phyloP scores from a whole-genome alignment of 345 rosid genomes.

The Excoecaria agallocha region DNA sequence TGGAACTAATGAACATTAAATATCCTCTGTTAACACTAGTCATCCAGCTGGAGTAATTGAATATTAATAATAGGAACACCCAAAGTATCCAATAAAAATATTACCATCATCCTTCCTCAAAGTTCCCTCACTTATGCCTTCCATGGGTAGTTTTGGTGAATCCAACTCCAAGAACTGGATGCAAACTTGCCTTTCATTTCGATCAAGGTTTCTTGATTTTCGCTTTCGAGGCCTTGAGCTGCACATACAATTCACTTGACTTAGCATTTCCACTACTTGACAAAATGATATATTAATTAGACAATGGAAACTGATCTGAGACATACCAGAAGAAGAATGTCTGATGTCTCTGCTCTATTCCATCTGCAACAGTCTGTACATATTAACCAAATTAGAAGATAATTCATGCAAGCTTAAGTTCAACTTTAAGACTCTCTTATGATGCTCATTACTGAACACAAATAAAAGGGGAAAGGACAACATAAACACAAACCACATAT shows the following conservation, averaged over 20 bases:
- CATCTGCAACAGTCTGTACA: conserved; percentile 31
- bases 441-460: not conserved
- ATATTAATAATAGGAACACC: not conserved
- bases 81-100: conserved; percentile 9
- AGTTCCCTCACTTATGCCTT: conserved; percentile 32
- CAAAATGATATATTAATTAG: conserved; percentile 12
- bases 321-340: conserved; percentile 29
- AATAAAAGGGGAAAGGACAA: not conserved
- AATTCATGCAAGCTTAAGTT: not conserved
- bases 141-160: conserved; percentile 42
- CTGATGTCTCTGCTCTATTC: conserved; percentile 25
- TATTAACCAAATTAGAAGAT: conserved; percentile 12
- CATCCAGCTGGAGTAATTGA: not conserved
- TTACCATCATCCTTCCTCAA: conserved; percentile 53
- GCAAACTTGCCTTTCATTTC: conserved; percentile 17
- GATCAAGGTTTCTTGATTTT: conserved; percentile 12
- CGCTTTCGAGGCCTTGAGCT: conserved; percentile 21
- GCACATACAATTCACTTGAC: conserved; percentile 30
- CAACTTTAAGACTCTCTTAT: not conserved
- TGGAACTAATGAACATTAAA: not conserved
- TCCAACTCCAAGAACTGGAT: conserved; percentile 63
- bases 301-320: conserved; percentile 17
- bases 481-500: not conserved
- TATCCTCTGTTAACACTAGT: not conserved
- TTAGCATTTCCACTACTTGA: conserved; percentile 14